phyloP scores from a whole-genome alignment of 2,329 filamentous ascomycete genomes.

The Lasiodiplodia theobromae region DNA sequence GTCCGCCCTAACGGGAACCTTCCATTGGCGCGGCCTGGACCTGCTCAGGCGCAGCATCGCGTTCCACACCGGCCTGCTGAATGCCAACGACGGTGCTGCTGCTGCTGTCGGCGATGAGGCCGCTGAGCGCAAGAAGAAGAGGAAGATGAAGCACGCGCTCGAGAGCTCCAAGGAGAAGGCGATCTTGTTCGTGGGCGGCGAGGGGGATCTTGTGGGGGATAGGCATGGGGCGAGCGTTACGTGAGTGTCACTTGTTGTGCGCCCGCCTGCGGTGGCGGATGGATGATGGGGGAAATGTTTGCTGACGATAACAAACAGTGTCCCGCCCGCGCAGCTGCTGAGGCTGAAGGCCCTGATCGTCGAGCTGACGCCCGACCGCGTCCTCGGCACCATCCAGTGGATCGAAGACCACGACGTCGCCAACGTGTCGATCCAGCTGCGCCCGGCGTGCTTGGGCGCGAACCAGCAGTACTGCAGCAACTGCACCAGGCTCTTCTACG shows the following conservation, averaged over 20 bases:
- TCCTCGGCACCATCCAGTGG: not conserved
- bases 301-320: no score
- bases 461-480: not conserved
- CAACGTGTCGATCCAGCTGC: not conserved
- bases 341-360: not conserved
- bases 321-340: not conserved
- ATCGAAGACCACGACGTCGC: conserved; percentile 12
- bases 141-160: not conserved
- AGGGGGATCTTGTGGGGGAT: no score
- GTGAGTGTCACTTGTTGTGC: not conserved
- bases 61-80: not conserved
- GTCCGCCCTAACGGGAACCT: not conserved
- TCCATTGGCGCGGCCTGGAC: not conserved
- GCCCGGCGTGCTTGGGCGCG: not conserved
- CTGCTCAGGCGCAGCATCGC: not conserved
- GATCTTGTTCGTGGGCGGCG: not conserved
- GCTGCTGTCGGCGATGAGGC: not conserved
- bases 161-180: no score
- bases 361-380: not conserved
- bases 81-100: not conserved
- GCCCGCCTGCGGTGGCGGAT: no score
- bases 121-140: not conserved
- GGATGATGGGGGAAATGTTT: not conserved
- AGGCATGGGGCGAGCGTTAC: not conserved
- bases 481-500: not conserved